Evolutionary conservation across 1,139 yeast species (phyloP).

Genomic region (Yamadazyma mexicana): DNA sequence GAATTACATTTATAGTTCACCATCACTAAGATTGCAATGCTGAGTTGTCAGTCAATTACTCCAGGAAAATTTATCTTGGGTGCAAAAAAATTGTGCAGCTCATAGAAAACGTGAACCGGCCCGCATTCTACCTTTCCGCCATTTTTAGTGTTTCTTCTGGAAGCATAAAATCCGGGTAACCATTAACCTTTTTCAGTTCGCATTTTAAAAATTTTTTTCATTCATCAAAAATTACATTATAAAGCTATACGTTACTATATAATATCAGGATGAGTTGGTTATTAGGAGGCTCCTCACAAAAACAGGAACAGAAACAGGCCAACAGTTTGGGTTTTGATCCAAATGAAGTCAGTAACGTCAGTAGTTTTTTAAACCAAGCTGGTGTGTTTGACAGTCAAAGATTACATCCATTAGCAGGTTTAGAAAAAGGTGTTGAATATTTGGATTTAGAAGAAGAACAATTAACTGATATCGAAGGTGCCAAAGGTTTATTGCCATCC

Average conservation of each 20-base stretch:
- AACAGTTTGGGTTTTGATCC: conserved; percentile 68
- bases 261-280: conserved; percentile 43
- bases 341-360: conserved; percentile 61
- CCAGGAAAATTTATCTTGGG: neutral
- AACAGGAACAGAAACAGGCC: conserved; percentile 19
- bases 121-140: neutral
- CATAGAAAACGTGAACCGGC: neutral
- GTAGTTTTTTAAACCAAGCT: conserved; percentile 58
- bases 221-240: neutral
- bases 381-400: conserved; percentile 68
- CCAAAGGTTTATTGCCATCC: conserved; percentile 87
- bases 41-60: neutral
- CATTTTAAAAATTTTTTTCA: conserved; percentile 5
- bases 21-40: too few species aligned
- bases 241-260: too few species aligned
- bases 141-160: too few species aligned
- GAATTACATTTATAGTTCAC: too few species aligned
- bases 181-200: neutral
- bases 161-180: conserved; percentile 4
- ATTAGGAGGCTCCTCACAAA: conserved; percentile 47
- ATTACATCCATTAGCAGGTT: conserved; percentile 92
- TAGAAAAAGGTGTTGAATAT: conserved; percentile 85
- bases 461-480: conserved; percentile 73
- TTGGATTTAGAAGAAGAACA: conserved; percentile 83
- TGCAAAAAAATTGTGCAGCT: conserved; percentile 2